Evolutionary conservation across 495 filamentous ascomycete genomes (phyloP), one percentile per base, ranked within the genome.

Genomic region (Podospora pseudoanserina): DNA sequence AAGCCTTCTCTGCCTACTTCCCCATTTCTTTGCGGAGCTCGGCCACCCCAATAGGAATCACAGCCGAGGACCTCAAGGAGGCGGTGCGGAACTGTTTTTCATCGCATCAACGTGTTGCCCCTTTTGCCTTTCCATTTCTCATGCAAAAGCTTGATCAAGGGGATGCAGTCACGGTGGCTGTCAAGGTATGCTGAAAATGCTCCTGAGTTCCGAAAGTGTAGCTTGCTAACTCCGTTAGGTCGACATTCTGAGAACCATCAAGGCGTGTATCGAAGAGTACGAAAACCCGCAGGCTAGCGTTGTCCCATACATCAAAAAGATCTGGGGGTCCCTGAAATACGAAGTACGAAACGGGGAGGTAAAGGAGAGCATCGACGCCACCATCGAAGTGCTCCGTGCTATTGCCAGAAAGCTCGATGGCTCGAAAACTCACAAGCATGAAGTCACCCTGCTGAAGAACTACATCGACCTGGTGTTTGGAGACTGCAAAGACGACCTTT

Each of bases 311-410:
- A 72, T 78, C 23, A 69, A 77, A 44, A 81, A 82, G 63, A 77
- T 86, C 59, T 87, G 85, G 85, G 77, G 79, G 56, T 80, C 81
- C 1, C 78, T 87, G 56, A 86, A 87, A 68, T 87, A 85, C 66
- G 85, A 87, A 64, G 80, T 87, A n/a, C 82, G 82, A 60, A 86
- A 86, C 59, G 84, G 84, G 5, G 83, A 84, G 63, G 77, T 83
- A 32, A 81, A 82, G 59, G 84, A 86, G 27, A 81, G 76, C 5
- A 82, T 85, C 16, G 75, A 81, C 56, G 80, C 75, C 4, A 81
- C 84, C 9, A 70, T 85, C 6, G 76, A 82, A 5, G 80, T 85
- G 20, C 74, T 87, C 39, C 71, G 76, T 5, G 74, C 79, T 56
- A 79, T 85, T 18, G 75, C 81, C 0, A 72, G 71, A 55, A 76